A percentile compares a stretch with the other conserved stretches of the same genome.
Conservation (phyloP, 306 rosid species). For the Carpinus fangiana region DNA sequence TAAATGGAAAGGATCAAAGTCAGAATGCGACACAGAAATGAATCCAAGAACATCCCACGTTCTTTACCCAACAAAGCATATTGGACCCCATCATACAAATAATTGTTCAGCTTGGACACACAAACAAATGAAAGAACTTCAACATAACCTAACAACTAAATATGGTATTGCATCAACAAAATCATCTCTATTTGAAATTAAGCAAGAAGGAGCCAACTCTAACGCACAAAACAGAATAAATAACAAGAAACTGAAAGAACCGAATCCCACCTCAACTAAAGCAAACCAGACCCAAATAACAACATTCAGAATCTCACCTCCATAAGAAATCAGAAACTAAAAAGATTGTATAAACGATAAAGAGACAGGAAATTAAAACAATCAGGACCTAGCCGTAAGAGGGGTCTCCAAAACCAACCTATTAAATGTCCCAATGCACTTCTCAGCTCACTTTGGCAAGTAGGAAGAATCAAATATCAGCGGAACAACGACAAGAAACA, state of each 20-base stretch:
- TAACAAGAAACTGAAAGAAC: conserved; percentile 17
- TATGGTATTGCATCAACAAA: background rate
- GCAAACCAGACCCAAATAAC: conserved; percentile 13
- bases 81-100: conserved; percentile 1
- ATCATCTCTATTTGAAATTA: background rate
- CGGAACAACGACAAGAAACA: conserved; percentile 39
- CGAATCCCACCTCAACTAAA: conserved; percentile 14
- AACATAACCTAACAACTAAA: background rate
- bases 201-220: background rate
- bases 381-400: background rate
- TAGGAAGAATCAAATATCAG: conserved; percentile 34
- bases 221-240: conserved; percentile 11
- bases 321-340: conserved; percentile 15
- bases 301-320: conserved; percentile 5
- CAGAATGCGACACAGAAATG: conserved; percentile 25
- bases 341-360: conserved; percentile 6
- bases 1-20: conserved; percentile 19
- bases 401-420: conserved; percentile 2
- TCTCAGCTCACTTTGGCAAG: conserved; percentile 19
- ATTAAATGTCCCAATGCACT: conserved; percentile 26
- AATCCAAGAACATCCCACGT: conserved; percentile 15
- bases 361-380: conserved; percentile 23
- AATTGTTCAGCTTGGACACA: conserved; percentile 15
- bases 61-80: conserved; percentile 7
- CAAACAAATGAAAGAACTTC: background rate